Evolutionary conservation across 2,329 filamentous ascomycete genomes (phyloP), one percentile per base, ranked within the genome.

Genomic region (Apiospora rasikravindrae): DNA sequence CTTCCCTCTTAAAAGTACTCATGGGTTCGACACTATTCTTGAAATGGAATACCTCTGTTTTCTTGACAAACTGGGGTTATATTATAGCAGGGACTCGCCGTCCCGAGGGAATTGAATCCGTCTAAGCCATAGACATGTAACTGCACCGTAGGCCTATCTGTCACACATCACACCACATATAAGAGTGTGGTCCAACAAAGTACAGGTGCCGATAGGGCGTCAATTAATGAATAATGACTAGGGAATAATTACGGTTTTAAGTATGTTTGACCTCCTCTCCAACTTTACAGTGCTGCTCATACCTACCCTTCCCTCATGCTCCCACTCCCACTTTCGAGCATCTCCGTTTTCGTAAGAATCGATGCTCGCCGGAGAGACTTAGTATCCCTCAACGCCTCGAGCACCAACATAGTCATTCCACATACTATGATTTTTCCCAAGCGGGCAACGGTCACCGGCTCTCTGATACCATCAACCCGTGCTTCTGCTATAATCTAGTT

Each of bases 191-290:
- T 4, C 29, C 19, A 6, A 64, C 40, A 24, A 13, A 40, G 57
- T 13, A 40, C 40, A 64, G 19, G 33, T 64, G 57, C 33, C 57
- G 22, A 40, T 40, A 64, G 57, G 57, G 19, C 57, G n/a, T 40
- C 10, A 22, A 64, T 64, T 64, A 64, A 64, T 40, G 57, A 64
- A 64, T 64, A 64, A 64, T 64, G 57, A 64, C 57, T 64, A 64
- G 57, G 57, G 19, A n/a, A 64, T 64, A 40, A 64, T 64, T 24
- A n/a, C 19, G 57, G 29, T 10, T n/a, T 69, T 49, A 45, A 69
- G 42, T 69, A 11, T 69, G 24, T 45, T 26, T n/a, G 33, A 10
- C 67, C 67, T 22, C 45, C n/a, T 29, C 45, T n/a, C 22, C 66
- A 45, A 26, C 24, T 22, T 7, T 26, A 26, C 10, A 37, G 33